Evolutionary conservation across 2,329 filamentous ascomycete genomes (phyloP), one percentile per base, ranked within the genome.

Genomic region (Pseudogymnoascus sp.): DNA sequence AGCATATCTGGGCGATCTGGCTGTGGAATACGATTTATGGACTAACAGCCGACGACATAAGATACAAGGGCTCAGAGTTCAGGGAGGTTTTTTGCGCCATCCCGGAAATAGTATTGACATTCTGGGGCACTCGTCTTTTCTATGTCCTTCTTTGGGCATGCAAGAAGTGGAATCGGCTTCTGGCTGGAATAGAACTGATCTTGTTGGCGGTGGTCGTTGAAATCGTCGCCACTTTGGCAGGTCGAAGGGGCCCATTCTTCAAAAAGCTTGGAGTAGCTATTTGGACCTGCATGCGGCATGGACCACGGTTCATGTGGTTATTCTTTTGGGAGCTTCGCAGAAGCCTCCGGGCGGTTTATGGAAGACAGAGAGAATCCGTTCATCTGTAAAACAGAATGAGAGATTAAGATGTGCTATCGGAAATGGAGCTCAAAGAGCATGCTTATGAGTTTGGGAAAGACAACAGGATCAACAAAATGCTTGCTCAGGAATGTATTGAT

Each of bases 21-120:
- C 13, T 55, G 29, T 55, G 29, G 48, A 55, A 55, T 55, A 55
- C 25, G 48, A 55, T 55, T 35, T 55, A 55, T 15, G 48, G 48
- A 33, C 48, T 29, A 21, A 21, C 21, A 21, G 21, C 21, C 21
- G 21, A 21, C 21, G 21, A 21, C 21, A 21, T 21, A 55, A 18
- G 48, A 35, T 33, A 29, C 15, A 21, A 35, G 9, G 9, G 35
- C 8, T 12, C 48, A 55, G 29, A 55, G 48, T 13, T 33, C 29
- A 55, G 15, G 29, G 48, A 55, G 48, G 1, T 35, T 33, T 9
- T 55, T 12, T 55, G 48, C 15, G 48, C 48, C 12, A 18, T 33
- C 29, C 48, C 48, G 15, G 48, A 55, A 55, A 35, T 55, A 33
- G 4, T 55, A 12, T 21, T 55, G 27, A 21, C 2, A 13, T 55